Evolutionary conservation across 2,329 filamentous ascomycete species (phyloP), one percentile per base, ranked within the genome.

Genomic region (Elsinoe batatas): DNA sequence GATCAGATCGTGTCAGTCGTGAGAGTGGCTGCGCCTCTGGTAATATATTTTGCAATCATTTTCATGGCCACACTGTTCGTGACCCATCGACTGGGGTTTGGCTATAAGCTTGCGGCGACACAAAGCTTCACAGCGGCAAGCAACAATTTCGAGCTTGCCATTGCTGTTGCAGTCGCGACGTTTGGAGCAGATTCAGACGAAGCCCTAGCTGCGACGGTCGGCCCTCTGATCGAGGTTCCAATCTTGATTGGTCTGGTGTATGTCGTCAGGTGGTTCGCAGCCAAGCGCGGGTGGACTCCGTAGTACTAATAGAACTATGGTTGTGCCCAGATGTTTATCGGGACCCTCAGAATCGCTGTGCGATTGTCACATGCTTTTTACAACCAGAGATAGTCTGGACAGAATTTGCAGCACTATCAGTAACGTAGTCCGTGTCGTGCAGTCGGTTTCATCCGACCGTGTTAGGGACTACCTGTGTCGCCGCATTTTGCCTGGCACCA

Each of bases 121-220:
- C 88, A 94, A 70, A 90, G 87, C 65, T 93, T 95, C 64, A 94
- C 88, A 0, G 91, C 88, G 0, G 87, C 88, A 1, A 95, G 89
- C 67, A 95, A 95, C 66, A 95, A 95, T 67, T 95, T 95, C 64
- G 90, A 95, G 72, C 73, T 95, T 20, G 88, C 90, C 0, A 95
- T 95, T 70, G 89, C 89, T 0, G 89, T 95, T 0, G 87, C 87
- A 0, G 83, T 95, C 2, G 85, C 89, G 0, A 85, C 85, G 0
- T 95, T 86, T 70, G 90, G 89, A 0, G 78, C 84, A 0, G 73
- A 85, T 38, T 91, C 87, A 63, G 82, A 90, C 50, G 83, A 95
- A 69, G 89, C 89, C 0, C 73, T 95, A 43, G 88, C 90, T 0
- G 77, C 86, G 6, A 94, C 89, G 0, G 88, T 95, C 0, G 88